Percentiles rank a stretch among this genome's conserved stretches.
These are phyloP conservation scores for Dactylellina haptotyla DNA, from an alignment of 2,329 filamentous ascomycete species.

Conservation along the genomic window DNA sequence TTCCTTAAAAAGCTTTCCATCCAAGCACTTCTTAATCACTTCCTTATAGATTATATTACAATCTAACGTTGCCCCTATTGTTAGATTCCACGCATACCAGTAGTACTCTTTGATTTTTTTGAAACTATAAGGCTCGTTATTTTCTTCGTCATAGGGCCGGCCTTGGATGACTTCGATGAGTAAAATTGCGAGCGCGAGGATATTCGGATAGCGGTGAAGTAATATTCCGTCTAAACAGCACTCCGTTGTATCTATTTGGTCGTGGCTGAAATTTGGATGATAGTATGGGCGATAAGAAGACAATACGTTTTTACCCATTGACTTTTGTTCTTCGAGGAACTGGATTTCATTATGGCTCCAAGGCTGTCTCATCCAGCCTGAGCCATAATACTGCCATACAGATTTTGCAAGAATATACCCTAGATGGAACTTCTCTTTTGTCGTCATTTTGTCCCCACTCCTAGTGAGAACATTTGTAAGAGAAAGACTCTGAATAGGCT, in stretches of 20 bases:
- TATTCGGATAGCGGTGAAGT: constrained; percentile 41
- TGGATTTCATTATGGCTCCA: constrained; percentile 49
- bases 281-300: constrained; percentile 34
- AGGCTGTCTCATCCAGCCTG: constrained; percentile 47
- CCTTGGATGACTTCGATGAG: constrained; percentile 44
- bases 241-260: background rate
- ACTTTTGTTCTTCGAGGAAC: constrained; percentile 32
- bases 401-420: constrained; percentile 41
- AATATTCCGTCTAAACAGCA: constrained; percentile 27
- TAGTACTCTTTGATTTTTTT: constrained; percentile 21
- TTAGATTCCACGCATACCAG: constrained; percentile 30
- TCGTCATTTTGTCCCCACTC: constrained; percentile 33
- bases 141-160: constrained; percentile 10
- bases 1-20: constrained; percentile 37
- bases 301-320: background rate
- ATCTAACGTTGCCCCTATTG: constrained; percentile 13
- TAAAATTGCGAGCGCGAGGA: constrained; percentile 32
- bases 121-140: constrained; percentile 11
- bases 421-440: constrained; percentile 32
- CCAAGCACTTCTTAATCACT: constrained; percentile 40
- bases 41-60: constrained; percentile 47
- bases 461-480: constrained; percentile 24
- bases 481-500: constrained; percentile 12
- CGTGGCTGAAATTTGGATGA: constrained; percentile 20
- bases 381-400: constrained; percentile 49